phyloP scores from a whole-genome alignment of 1,139 yeast species.

The Scheffersomyces insectosa region DNA sequence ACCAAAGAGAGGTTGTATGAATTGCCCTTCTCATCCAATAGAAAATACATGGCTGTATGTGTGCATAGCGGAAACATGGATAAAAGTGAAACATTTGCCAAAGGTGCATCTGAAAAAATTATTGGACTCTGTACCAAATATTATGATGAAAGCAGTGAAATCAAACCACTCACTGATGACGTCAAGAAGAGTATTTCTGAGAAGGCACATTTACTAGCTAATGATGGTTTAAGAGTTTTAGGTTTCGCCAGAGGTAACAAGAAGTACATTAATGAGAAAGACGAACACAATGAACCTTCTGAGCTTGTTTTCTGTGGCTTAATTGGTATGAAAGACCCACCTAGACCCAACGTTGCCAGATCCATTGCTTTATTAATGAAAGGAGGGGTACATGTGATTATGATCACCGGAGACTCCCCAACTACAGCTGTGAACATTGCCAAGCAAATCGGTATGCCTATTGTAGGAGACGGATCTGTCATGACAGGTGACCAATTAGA shows the following conservation, averaged over 20 bases:
- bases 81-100: conserved; percentile 63
- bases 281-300: conserved; percentile 39
- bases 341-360: conserved; percentile 76
- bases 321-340: conserved; percentile 96
- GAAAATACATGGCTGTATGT: conserved; percentile 89
- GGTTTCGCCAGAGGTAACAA: conserved; percentile 66
- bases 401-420: conserved; percentile 97
- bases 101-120: conserved; percentile 89
- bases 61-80: conserved; percentile 60
- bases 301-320: conserved; percentile 79
- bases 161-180: conserved; percentile 53
- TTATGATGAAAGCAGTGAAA: conserved; percentile 56
- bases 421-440: conserved; percentile 93
- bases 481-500: conserved; percentile 85
- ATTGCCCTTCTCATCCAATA: conserved; percentile 77
- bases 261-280: conserved; percentile 28
- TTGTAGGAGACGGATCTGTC: conserved; percentile 64
- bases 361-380: conserved; percentile 74
- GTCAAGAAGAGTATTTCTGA: conserved; percentile 45
- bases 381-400: conserved; percentile 93
- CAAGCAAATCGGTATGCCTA: conserved; percentile 87
- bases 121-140: conserved; percentile 61
- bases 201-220: conserved; percentile 67
- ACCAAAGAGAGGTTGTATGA: conserved; percentile 63
- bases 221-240: conserved; percentile 83